phyloP scores from a whole-genome alignment of 306 rosid genomes.

The Betula pendula region DNA sequence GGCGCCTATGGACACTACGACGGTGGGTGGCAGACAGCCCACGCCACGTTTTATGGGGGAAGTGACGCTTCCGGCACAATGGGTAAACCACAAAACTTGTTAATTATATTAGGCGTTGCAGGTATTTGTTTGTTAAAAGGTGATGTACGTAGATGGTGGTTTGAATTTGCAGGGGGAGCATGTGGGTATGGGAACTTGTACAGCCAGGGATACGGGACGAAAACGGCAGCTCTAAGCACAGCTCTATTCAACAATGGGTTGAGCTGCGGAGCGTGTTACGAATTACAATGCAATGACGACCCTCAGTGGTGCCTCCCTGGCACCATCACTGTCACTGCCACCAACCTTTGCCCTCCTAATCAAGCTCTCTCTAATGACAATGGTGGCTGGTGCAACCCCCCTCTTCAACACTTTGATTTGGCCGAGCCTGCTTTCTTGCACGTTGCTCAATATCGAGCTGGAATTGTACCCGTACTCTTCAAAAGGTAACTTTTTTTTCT shows the following conservation, averaged over 20 bases:
- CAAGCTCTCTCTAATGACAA: constrained; percentile 37
- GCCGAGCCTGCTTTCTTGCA: constrained; percentile 45
- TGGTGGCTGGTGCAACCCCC: constrained; percentile 56
- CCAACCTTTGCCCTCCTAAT: constrained; percentile 45
- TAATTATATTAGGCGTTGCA: no score
- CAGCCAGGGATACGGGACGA: constrained; percentile 45
- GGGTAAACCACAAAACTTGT: no score
- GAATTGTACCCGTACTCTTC: constrained; percentile 43
- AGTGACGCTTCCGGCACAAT: constrained; percentile 47
- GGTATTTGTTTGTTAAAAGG: no score
- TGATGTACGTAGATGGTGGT: no score
- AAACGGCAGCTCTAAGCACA: constrained; percentile 47
- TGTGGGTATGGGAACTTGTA: constrained; percentile 48
- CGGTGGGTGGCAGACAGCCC: constrained; percentile 37
- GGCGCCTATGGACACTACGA: not conserved
- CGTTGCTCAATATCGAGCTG: constrained; percentile 38
- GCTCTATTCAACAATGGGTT: constrained; percentile 33
- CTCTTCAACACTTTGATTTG: constrained; percentile 42
- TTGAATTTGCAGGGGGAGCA: constrained; percentile 45
- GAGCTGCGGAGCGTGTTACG: constrained; percentile 43
- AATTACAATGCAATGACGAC: constrained; percentile 35
- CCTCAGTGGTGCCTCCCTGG: constrained; percentile 46
- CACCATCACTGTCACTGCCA: constrained; percentile 35
- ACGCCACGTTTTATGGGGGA: constrained; percentile 48
- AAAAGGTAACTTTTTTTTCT: constrained; percentile 36